Conservation (phyloP, 1,284 basidiomycete species). For the Ceratobasidium sp. region DNA sequence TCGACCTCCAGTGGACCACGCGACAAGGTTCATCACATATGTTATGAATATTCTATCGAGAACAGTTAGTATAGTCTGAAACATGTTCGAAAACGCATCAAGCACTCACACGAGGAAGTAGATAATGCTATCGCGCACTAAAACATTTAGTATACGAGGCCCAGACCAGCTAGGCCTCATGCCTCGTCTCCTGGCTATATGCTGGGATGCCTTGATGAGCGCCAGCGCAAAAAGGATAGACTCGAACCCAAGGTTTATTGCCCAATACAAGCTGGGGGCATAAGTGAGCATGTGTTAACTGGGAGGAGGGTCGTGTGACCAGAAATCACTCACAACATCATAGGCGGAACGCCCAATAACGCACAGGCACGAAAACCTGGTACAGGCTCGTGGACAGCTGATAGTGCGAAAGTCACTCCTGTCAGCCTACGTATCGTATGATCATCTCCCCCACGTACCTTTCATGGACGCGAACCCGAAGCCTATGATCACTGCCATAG, state of each 20-base stretch:
- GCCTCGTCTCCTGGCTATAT: slow-evolving; percentile 15
- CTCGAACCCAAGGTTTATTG: slow-evolving; percentile 35
- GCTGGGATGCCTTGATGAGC: slow-evolving; percentile 34
- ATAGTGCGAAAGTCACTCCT: neutral
- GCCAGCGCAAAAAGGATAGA: slow-evolving; percentile 28
- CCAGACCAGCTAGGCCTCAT: slow-evolving; percentile 32
- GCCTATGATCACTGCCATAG: slow-evolving; percentile 41
- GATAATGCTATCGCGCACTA: slow-evolving; percentile 39
- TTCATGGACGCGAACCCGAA: slow-evolving; percentile 13
- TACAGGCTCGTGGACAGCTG: slow-evolving; percentile 25
- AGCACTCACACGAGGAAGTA: slow-evolving; percentile 39
- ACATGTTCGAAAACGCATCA: neutral
- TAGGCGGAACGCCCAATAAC: slow-evolving; percentile 10
- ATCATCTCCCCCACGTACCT: slow-evolving; percentile 32
- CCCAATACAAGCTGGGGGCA: slow-evolving; percentile 42
- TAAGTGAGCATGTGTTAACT: neutral
- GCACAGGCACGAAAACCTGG: slow-evolving; percentile 38
- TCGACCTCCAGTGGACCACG: slow-evolving; percentile 36
- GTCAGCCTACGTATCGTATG: neutral
- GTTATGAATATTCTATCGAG: slow-evolving; percentile 41
- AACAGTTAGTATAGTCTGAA: neutral
- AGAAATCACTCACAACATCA: slow-evolving; percentile 26
- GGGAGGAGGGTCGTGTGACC: neutral
- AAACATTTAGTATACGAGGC: slow-evolving; percentile 33
- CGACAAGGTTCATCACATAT: slow-evolving; percentile 41